phyloP scores from a whole-genome alignment of 2,329 filamentous ascomycete genomes.

The Neonectria hederae region DNA sequence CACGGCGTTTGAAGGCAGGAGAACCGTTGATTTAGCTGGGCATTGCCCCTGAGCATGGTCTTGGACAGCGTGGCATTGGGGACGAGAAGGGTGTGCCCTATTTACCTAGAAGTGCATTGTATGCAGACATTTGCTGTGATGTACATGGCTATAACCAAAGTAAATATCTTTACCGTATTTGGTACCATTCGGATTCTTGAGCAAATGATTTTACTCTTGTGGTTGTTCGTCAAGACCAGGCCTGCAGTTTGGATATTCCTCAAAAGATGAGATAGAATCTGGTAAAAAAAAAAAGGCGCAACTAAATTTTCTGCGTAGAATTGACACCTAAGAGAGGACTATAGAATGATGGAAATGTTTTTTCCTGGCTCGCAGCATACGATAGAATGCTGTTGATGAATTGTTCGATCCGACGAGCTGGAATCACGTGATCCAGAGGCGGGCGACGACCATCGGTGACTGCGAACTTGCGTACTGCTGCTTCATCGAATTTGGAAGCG shows the following conservation, averaged over 20 bases:
- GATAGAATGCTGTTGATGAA: neutral
- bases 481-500: conserved; percentile 12
- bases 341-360: no score
- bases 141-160: neutral
- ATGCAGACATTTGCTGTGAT: conserved; percentile 6
- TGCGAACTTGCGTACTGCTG: conserved; percentile 1
- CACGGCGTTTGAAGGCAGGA: conserved; percentile 36
- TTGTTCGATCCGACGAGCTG: neutral
- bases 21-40: conserved; percentile 30
- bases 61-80: conserved; percentile 34
- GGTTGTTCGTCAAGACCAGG: no score
- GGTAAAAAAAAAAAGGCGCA: no score
- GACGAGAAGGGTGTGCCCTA: neutral
- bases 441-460: neutral
- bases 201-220: no score
- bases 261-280: no score
- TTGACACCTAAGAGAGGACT: no score
- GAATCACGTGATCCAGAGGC: conserved; percentile 15
- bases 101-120: neutral
- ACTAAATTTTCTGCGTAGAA: no score
- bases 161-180: conserved; percentile 4
- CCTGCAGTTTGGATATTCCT: no score
- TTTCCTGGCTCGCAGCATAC: no score
- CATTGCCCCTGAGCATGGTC: conserved; percentile 15
- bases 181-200: neutral